These are phyloP conservation scores for Penicillium janthinellum DNA, from an alignment of 2,329 filamentous ascomycete genomes.

Conservation along the genomic window DNA sequence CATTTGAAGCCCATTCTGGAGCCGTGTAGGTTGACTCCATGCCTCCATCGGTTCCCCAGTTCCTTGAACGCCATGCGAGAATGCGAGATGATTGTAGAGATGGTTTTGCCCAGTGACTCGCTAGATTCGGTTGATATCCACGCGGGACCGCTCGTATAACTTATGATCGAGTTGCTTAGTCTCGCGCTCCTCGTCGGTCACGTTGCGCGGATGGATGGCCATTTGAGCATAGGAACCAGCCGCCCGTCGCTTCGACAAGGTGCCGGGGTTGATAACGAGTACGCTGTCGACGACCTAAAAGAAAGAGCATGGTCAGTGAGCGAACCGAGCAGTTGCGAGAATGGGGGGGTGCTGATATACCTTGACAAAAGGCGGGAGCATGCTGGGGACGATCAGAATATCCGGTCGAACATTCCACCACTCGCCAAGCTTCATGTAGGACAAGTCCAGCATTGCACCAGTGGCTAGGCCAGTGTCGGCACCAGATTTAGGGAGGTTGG, in stretches of 20 bases:
- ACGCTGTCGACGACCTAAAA: slow-evolving; percentile 84
- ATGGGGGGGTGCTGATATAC: slow-evolving; percentile 51
- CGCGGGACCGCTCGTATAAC: slow-evolving; percentile 78
- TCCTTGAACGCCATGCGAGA: slow-evolving; percentile 25
- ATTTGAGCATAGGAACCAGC: slow-evolving; percentile 85
- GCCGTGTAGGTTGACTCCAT: neutral
- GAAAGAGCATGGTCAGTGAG: neutral
- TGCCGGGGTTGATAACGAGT: slow-evolving; percentile 86
- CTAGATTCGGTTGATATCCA: slow-evolving; percentile 82
- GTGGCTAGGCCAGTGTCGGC: slow-evolving; percentile 62
- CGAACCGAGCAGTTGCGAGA: too few species aligned
- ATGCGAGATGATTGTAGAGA: slow-evolving; percentile 30
- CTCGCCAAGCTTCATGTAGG: slow-evolving; percentile 85
- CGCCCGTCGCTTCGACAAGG: slow-evolving; percentile 78
- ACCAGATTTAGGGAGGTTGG: slow-evolving; percentile 66
- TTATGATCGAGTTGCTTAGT: slow-evolving; percentile 68
- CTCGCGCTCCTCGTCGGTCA: slow-evolving; percentile 61
- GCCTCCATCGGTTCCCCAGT: slow-evolving; percentile 1
- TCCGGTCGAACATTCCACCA: slow-evolving; percentile 87
- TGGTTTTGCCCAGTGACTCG: neutral
- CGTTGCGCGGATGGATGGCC: slow-evolving; percentile 66
- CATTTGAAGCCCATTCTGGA: neutral
- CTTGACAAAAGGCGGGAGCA: slow-evolving; percentile 83
- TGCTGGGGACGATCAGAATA: slow-evolving; percentile 78
- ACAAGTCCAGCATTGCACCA: slow-evolving; percentile 78